phyloP scores from a whole-genome alignment of 345 rosid genomes.

The Eucalyptus cladocalyx region DNA sequence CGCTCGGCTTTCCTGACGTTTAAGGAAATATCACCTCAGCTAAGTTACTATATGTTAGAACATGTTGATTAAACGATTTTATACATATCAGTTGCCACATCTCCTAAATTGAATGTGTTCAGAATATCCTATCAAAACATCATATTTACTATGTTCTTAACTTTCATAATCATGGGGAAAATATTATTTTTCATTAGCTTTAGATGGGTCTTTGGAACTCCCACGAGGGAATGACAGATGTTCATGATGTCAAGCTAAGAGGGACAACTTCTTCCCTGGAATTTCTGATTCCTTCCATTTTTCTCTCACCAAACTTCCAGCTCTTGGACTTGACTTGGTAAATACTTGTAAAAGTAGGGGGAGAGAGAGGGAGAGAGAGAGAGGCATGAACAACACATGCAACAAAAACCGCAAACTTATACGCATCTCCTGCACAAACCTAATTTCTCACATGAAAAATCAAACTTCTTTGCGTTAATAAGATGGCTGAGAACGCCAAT shows the following conservation, averaged over 20 bases:
- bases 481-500: not conserved
- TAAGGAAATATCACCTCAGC: not conserved
- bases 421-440: not conserved
- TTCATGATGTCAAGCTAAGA: not conserved
- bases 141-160: not conserved
- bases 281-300: not conserved
- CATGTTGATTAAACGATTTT: not conserved
- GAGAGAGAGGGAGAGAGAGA: not conserved
- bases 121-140: not conserved
- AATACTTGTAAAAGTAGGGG: not conserved
- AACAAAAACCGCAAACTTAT: not conserved
- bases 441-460: not conserved
- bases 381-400: not conserved
- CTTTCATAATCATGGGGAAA: not conserved
- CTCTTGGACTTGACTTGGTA: not conserved
- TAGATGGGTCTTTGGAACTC: not conserved
- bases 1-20: not conserved
- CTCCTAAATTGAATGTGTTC: not conserved
- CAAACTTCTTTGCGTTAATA: not conserved
- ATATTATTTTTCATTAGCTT: not conserved
- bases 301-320: not conserved
- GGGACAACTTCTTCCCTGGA: not conserved
- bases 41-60: not conserved
- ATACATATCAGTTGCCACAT: not conserved
- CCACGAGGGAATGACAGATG: not conserved